Percentiles rank a stretch among this genome's conserved stretches.
Evolutionary conservation across 768 basidiomycete species (phyloP).

Genomic region (Tricholoma matsutake): DNA sequence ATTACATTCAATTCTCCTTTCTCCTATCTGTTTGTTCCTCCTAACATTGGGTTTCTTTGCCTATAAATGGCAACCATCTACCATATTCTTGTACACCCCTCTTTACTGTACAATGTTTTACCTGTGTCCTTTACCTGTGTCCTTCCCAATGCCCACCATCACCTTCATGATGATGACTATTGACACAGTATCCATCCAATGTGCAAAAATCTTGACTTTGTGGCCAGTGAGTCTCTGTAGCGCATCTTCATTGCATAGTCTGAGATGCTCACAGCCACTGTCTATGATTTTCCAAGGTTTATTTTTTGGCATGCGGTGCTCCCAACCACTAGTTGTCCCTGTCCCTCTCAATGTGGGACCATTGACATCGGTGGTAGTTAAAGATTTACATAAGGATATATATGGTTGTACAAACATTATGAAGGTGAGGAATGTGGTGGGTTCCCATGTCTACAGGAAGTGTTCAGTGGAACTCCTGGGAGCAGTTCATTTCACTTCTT

Average conservation of each 20-base stretch:
- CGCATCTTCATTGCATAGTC: background rate
- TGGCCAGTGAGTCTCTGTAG: background rate
- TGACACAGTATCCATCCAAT: no score
- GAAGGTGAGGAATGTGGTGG: background rate
- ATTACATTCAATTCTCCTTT: no score
- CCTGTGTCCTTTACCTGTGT: no score
- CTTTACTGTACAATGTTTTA: no score
- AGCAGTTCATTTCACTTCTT: background rate
- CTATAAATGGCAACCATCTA: no score
- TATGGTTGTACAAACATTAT: background rate
- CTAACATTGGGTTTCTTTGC: no score
- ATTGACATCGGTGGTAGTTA: background rate
- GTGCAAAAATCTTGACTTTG: background rate
- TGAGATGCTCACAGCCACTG: background rate
- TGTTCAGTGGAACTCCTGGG: no score
- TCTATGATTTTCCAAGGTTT: background rate
- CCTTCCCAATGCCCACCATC: no score
- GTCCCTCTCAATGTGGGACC: background rate
- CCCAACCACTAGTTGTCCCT: background rate
- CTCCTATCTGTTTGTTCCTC: no score
- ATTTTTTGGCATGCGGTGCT: background rate
- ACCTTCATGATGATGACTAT: no score
- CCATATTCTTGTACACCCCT: no score
- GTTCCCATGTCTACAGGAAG: background rate
- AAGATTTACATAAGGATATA: background rate